A percentile compares a stretch with the other conserved stretches of the same genome.
phyloP scores from a whole-genome alignment of 805 yeast genomes.

The Candida insectalens region DNA sequence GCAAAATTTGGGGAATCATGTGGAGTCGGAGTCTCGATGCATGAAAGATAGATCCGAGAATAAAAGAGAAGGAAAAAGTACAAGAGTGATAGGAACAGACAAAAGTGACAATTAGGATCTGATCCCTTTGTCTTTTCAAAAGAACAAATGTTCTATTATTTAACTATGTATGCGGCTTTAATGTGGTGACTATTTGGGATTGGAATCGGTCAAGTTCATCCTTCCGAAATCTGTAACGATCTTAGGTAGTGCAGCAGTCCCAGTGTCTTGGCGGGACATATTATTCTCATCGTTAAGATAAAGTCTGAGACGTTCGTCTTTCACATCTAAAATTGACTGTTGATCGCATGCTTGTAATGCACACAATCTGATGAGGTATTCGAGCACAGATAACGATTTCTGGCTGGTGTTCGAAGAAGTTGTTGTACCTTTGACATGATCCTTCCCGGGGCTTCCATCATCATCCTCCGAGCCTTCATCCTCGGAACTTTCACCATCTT shows the following conservation, averaged over 20 bases:
- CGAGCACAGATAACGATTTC: slow-evolving; percentile 48
- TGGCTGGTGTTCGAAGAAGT: slow-evolving; percentile 13
- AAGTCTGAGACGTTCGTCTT: slow-evolving; percentile 57
- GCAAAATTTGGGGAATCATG: too few species aligned
- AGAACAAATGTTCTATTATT: too few species aligned
- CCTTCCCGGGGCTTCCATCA: neutral
- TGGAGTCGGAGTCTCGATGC: too few species aligned
- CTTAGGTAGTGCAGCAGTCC: neutral
- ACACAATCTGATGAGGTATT: slow-evolving; percentile 50
- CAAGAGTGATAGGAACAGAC: too few species aligned
- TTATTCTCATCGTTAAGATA: slow-evolving; percentile 50
- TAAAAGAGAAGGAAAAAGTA: too few species aligned
- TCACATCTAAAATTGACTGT: slow-evolving; percentile 37
- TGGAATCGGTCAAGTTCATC: neutral
- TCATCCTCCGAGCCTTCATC: slow-evolving; percentile 6
- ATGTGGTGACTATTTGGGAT: too few species aligned
- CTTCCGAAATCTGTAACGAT: neutral
- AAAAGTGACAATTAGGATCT: too few species aligned
- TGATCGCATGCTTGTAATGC: slow-evolving; percentile 56
- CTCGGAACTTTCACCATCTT: slow-evolving; percentile 6
- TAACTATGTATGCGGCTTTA: too few species aligned
- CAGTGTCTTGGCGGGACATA: too few species aligned
- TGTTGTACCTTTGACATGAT: slow-evolving; percentile 12
- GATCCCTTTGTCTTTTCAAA: too few species aligned
- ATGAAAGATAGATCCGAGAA: too few species aligned